Percentiles rank a stretch among this genome's conserved stretches.
These are phyloP conservation scores for Tylopilus sp. DNA, from an alignment of 768 basidiomycete genomes.

Conservation along the genomic window DNA sequence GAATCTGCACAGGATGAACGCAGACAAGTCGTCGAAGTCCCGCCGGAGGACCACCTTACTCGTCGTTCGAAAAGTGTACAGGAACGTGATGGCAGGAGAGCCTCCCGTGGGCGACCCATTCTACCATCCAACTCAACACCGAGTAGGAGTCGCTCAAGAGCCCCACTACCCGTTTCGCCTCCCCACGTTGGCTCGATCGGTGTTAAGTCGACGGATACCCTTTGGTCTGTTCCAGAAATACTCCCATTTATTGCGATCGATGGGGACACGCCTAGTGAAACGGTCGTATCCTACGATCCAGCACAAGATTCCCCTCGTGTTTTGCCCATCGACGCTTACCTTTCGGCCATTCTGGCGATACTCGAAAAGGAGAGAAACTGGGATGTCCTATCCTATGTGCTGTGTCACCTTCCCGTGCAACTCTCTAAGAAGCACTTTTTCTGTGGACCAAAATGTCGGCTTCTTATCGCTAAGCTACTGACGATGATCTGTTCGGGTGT, in stretches of 20 bases:
- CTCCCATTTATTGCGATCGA: slow-evolving; percentile 55
- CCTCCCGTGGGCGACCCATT: slow-evolving; percentile 51
- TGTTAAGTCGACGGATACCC: slow-evolving; percentile 40
- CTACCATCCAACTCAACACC: slow-evolving; percentile 42
- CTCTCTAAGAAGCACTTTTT: slow-evolving; percentile 95
- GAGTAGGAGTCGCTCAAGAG: slow-evolving; percentile 65
- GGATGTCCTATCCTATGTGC: slow-evolving; percentile 89
- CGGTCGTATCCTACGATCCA: slow-evolving; percentile 63
- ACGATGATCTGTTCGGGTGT: slow-evolving; percentile 67
- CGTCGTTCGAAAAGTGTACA: slow-evolving; percentile 49
- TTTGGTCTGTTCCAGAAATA: slow-evolving; percentile 71
- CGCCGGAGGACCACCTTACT: slow-evolving; percentile 27
- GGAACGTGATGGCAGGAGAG: slow-evolving; percentile 49
- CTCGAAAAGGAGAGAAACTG: slow-evolving; percentile 78
- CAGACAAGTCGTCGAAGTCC: slow-evolving; percentile 17
- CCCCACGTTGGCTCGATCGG: slow-evolving; percentile 21
- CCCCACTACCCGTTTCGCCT: slow-evolving; percentile 33
- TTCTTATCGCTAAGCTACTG: slow-evolving; percentile 58
- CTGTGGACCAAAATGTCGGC: slow-evolving; percentile 81
- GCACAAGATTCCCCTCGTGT: slow-evolving; percentile 41
- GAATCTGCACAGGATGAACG: slow-evolving; percentile 30
- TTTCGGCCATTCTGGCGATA: slow-evolving; percentile 58
- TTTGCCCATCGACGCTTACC: slow-evolving; percentile 74
- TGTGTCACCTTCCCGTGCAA: slow-evolving; percentile 89
- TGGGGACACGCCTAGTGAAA: slow-evolving; percentile 63